Evolutionary conservation across 225 moss, liverwort and hornwort genomes (phyloP), one percentile per base, ranked within the genome.

Genomic region (Polytrichum commune): DNA sequence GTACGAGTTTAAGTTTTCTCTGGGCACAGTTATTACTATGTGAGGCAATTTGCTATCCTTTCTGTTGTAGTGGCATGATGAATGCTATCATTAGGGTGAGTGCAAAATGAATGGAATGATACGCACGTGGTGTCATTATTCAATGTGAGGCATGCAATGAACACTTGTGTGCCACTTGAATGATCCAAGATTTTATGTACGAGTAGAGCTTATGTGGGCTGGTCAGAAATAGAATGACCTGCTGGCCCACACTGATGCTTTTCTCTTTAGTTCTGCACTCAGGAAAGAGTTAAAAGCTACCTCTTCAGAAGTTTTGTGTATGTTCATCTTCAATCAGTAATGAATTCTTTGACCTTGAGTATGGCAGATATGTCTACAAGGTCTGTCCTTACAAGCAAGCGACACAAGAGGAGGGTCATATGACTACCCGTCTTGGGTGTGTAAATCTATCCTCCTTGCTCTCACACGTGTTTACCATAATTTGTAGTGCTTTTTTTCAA

Each of bases 381-480:
- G 81, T 98, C 62, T 98, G 98, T 76, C 91, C 95, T 58, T 98
- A 66, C 78, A 91, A 93, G 73, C 85, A 98, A 68, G 93, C 95
- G 19, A 90, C 81, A 57, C 98, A 98, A 76, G 64, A 79, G 76
- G 98, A 98, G 85, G 89, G 89, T 60, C 87, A 91, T 73, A 73
- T 81, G 76, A 84, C 89, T 64, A 97, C 90, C 74, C 91, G 91
- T 72, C 84, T 97, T 35, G 96, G 96, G 93, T 96, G 60, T 22
- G 89, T 79, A 70, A 60, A 61, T 60, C 69, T 76, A 35, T 30
- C 30, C 67, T 66, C 60, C 54, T 63, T 2, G 73, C 32, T 65
- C 57, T 29, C 33, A 60, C 33, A 35, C 29, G 4, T 7, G 16
- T 16, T 46, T 46, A 38, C 46, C 13, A 46, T 46, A 13, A 10